Evolutionary conservation across 2,329 filamentous ascomycete species (phyloP).

Genomic region (Oidium heveae): DNA sequence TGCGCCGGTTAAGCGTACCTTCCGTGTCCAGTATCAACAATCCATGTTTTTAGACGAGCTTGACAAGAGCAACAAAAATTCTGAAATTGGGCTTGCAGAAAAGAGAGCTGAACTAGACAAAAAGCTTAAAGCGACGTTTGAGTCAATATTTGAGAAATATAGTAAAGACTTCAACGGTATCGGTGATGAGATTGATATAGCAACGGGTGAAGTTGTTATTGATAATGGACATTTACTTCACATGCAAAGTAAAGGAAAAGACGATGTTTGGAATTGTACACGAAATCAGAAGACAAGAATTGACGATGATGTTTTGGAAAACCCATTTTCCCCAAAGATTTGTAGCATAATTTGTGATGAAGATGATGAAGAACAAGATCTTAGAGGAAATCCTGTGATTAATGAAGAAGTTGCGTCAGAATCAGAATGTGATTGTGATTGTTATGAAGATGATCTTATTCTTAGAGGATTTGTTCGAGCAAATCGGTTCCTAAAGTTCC

Average conservation of each 20-base stretch:
- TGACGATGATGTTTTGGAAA: constrained; percentile 5
- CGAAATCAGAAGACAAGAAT: constrained; percentile 5
- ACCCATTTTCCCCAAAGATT: background rate
- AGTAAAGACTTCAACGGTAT: constrained; percentile 56
- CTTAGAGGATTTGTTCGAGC: constrained; percentile 11
- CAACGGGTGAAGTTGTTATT: constrained; percentile 59
- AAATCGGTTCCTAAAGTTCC: constrained; percentile 6
- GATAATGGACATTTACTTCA: constrained; percentile 64
- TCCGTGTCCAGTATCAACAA: too few relatives aligned
- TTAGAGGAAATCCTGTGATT: constrained; percentile 8
- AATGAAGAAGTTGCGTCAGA: constrained; percentile 10
- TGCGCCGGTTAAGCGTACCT: too few relatives aligned
- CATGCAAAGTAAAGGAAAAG: constrained; percentile 32
- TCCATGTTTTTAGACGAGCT: too few relatives aligned
- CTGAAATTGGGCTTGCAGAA: constrained; percentile 30
- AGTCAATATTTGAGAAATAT: constrained; percentile 77
- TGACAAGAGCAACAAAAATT: constrained; percentile 13
- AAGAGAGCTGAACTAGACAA: constrained; percentile 40
- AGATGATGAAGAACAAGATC: constrained; percentile 4
- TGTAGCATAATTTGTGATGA: constrained; percentile 1
- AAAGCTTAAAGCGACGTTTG: constrained; percentile 60
- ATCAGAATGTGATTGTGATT: constrained; percentile 10
- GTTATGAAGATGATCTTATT: constrained; percentile 13
- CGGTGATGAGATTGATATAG: constrained; percentile 73
- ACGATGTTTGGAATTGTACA: constrained; percentile 8